Percentiles rank a stretch among this genome's conserved stretches.
Evolutionary conservation across 345 rosid genomes (phyloP).

Genomic region (Populus alba): DNA sequence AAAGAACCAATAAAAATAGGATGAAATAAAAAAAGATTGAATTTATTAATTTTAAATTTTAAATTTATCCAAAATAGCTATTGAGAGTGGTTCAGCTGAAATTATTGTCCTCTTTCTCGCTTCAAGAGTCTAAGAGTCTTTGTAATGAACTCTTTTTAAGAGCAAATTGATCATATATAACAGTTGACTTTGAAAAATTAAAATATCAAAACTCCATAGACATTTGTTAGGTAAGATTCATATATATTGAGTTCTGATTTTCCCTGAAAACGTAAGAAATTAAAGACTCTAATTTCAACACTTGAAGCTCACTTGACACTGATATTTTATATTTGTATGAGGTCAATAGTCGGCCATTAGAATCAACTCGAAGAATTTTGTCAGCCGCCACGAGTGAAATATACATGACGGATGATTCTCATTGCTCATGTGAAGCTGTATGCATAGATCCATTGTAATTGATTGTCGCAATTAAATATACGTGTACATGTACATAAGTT

Average conservation of each 20-base stretch:
- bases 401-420: background rate
- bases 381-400: background rate
- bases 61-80: too few relatives aligned
- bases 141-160: too few relatives aligned
- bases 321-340: background rate
- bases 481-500: background rate
- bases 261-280: background rate
- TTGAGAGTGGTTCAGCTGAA: too few relatives aligned
- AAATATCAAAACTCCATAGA: background rate
- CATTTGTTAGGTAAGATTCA: constrained; percentile 13
- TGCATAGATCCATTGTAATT: background rate
- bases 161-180: too few relatives aligned
- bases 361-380: background rate
- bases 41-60: too few relatives aligned
- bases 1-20: too few relatives aligned
- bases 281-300: background rate
- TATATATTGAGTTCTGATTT: background rate
- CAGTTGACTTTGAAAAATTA: constrained; percentile 1
- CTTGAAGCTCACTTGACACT: background rate
- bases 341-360: background rate
- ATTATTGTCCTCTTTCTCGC: too few relatives aligned
- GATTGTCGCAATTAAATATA: background rate
- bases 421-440: background rate
- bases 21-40: too few relatives aligned
- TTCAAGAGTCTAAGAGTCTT: too few relatives aligned